Evolutionary conservation across 2,329 filamentous ascomycete species (phyloP).

Genomic region (Phyllosticta citribraziliensis): DNA sequence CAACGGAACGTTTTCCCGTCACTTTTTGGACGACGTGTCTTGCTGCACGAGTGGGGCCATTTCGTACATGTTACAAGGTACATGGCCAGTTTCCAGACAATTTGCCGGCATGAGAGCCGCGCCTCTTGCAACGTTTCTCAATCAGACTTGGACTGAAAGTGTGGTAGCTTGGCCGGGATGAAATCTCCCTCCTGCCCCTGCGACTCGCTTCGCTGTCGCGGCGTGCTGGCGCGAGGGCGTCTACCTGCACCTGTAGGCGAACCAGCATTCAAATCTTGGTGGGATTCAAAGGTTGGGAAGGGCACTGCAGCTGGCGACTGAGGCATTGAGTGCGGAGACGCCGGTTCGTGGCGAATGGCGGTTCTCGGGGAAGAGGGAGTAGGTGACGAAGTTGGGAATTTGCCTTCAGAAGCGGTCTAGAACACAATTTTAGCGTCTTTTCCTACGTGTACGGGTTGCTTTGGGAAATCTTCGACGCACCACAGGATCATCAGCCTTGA

Average conservation of each 20-base stretch:
- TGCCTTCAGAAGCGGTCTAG: conserved; percentile 14
- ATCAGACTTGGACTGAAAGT: conserved; percentile 18
- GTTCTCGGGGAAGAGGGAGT: background rate
- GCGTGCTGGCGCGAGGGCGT: background rate
- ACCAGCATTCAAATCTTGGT: conserved; percentile 20
- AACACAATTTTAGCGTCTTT: background rate
- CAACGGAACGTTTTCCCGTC: background rate
- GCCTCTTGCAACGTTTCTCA: conserved; percentile 12
- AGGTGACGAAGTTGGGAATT: background rate
- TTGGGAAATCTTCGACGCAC: conserved; percentile 12
- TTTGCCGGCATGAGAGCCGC: background rate
- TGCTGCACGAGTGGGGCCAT: background rate
- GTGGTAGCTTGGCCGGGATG: conserved; percentile 25
- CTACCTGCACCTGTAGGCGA: conserved; percentile 15
- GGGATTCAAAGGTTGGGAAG: conserved; percentile 21
- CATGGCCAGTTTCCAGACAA: background rate
- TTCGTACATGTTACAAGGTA: background rate
- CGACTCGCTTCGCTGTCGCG: background rate
- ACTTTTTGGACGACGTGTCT: background rate
- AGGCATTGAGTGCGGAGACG: background rate
- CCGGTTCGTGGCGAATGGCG: background rate
- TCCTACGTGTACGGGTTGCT: conserved; percentile 14
- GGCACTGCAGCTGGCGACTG: conserved; percentile 11
- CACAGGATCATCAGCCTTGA: conserved; percentile 23
- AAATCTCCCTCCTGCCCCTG: conserved; percentile 19